These are phyloP conservation scores for Yarrowia galli DNA, from an alignment of 1,139 yeast genomes.

Conservation along the genomic window DNA sequence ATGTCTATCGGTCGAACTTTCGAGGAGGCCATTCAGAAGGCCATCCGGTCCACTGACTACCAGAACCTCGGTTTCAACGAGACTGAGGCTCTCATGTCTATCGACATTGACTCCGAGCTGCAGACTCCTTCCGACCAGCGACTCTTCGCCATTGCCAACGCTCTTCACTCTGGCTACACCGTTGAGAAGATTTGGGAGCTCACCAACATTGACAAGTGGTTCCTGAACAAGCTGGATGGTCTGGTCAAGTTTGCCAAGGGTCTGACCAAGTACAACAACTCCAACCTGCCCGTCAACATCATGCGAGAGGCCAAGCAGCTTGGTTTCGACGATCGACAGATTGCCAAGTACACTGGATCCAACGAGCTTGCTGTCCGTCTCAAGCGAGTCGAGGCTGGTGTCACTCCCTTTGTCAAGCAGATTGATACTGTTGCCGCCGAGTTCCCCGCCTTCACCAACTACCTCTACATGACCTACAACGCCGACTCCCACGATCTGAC, in stretches of 20 bases:
- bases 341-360: constrained; percentile 87
- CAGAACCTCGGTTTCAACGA: constrained; percentile 92
- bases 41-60: constrained; percentile 94
- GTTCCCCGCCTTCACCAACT: constrained; percentile 96
- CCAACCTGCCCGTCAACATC: constrained; percentile 63
- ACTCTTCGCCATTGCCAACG: constrained; percentile 95
- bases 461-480: constrained; percentile 92
- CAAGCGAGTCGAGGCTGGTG: constrained; percentile 85
- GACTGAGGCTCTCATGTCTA: constrained; percentile 85
- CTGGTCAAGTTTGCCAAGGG: constrained; percentile 72
- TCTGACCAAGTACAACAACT: constrained; percentile 61
- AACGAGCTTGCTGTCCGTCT: constrained; percentile 94
- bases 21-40: constrained; percentile 98
- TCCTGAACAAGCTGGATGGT: constrained; percentile 81
- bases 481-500: constrained; percentile 87
- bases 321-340: constrained; percentile 97
- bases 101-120: constrained; percentile 87
- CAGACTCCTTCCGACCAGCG: constrained; percentile 97
- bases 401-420: constrained; percentile 93
- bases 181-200: constrained; percentile 92
- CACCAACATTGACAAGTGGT: constrained; percentile 97
- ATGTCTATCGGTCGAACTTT: constrained; percentile 98
- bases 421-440: constrained; percentile 99
- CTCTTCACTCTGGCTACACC: constrained; percentile 81
- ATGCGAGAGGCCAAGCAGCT: constrained; percentile 92